These are phyloP conservation scores for Euphrasia arctica DNA, from an alignment of 305 asterid genomes.

Conservation along the genomic window DNA sequence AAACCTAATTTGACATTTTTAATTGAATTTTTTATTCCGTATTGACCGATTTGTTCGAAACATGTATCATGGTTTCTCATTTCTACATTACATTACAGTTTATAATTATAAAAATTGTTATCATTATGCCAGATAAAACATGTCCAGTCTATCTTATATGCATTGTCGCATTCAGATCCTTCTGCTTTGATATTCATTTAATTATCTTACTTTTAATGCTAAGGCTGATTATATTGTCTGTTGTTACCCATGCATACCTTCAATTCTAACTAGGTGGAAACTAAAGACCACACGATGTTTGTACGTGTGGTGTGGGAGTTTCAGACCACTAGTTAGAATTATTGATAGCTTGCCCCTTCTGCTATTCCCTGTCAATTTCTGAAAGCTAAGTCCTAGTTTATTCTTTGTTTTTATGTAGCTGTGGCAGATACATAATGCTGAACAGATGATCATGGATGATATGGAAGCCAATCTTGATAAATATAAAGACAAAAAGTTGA, in stretches of 20 bases:
- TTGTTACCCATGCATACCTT: background rate
- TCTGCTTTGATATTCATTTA: slow-evolving; percentile 2
- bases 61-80: slow-evolving; percentile 7
- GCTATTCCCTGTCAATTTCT: slow-evolving; percentile 12
- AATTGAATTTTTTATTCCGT: slow-evolving; percentile 3
- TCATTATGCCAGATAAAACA: background rate
- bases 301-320: slow-evolving; percentile 2
- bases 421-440: slow-evolving; percentile 93
- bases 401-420: slow-evolving; percentile 45
- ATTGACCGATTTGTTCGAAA: background rate
- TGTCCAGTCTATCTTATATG: background rate
- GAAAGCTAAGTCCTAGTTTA: slow-evolving; percentile 10
- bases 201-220: background rate
- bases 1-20: slow-evolving; percentile 3
- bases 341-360: background rate
- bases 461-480: slow-evolving; percentile 73
- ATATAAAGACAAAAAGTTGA: slow-evolving; percentile 56
- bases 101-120: slow-evolving; percentile 1
- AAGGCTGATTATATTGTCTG: background rate
- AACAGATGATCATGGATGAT: slow-evolving; percentile 94
- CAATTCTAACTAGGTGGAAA: background rate
- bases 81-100: background rate
- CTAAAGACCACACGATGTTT: background rate
- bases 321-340: slow-evolving; percentile 16
- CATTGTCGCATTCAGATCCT: background rate